phyloP scores from a whole-genome alignment of 306 rosid species.

The Glycyrrhiza uralensis region DNA sequence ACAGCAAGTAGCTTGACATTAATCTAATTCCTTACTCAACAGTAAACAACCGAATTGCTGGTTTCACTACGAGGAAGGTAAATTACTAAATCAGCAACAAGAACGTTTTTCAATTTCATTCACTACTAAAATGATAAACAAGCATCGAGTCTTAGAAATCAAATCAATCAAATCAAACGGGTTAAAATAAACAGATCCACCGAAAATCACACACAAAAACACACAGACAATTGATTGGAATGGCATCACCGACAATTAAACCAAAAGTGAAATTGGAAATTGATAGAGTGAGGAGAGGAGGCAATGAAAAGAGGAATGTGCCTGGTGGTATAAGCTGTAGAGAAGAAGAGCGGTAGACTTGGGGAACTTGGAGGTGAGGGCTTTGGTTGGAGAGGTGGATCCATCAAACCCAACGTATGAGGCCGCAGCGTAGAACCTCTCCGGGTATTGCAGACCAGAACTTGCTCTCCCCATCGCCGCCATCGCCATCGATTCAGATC shows the following conservation, averaged over 20 bases:
- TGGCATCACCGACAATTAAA: constrained; percentile 5
- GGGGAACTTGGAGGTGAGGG: constrained; percentile 76
- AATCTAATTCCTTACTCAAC: constrained; percentile 13
- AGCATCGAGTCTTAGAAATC: neutral
- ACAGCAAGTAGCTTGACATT: neutral
- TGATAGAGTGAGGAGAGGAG: neutral
- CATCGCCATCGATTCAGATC: constrained; percentile 19
- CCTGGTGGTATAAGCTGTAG: constrained; percentile 87
- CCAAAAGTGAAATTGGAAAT: neutral
- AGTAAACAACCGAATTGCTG: neutral
- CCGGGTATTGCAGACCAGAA: constrained; percentile 90
- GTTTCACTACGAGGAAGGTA: neutral
- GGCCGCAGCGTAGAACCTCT: constrained; percentile 89
- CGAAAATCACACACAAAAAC: neutral
- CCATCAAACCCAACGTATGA: constrained; percentile 86
- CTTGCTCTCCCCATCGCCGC: constrained; percentile 68
- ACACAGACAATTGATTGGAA: neutral
- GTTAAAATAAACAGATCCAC: constrained; percentile 67
- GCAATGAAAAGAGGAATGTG: constrained; percentile 18
- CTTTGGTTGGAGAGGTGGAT: constrained; percentile 74
- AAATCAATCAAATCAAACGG: constrained; percentile 14
- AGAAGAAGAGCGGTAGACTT: constrained; percentile 80
- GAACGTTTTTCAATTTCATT: neutral
- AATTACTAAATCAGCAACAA: neutral
- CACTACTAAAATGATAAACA: neutral